Conservation (phyloP, 1,284 basidiomycete species). For the Heterobasidion parviporum region DNA sequence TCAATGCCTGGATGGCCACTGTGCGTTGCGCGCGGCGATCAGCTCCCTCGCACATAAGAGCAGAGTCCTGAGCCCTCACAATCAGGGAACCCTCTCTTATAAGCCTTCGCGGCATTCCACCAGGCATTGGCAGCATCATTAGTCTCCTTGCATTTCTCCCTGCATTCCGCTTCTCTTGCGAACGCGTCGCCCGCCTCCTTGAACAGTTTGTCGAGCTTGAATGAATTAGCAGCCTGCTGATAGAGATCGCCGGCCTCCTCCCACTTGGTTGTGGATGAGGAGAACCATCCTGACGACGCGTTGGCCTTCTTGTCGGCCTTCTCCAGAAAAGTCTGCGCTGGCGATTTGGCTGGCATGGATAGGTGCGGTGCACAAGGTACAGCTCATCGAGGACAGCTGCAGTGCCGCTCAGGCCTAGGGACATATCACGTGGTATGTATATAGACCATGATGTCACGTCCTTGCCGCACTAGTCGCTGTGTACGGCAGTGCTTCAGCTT, state of each 20-base stretch:
- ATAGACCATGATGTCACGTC: background rate
- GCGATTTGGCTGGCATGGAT: constrained; percentile 43
- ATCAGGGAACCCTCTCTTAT: constrained; percentile 81
- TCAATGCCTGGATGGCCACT: constrained; percentile 91
- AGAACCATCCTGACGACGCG: constrained; percentile 83
- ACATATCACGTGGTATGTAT: background rate
- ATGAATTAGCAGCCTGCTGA: constrained; percentile 90
- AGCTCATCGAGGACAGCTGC: constrained; percentile 1
- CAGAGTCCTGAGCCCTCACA: constrained; percentile 39
- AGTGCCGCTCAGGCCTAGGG: background rate
- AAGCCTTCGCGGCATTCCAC: constrained; percentile 95
- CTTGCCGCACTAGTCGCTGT: background rate
- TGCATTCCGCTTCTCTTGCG: constrained; percentile 85
- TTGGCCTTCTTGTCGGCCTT: constrained; percentile 91
- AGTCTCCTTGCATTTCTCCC: constrained; percentile 76
- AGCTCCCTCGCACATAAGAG: background rate
- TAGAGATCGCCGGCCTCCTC: constrained; percentile 95
- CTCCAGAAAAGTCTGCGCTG: constrained; percentile 63
- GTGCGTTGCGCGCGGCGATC: background rate
- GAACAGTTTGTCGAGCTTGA: constrained; percentile 92
- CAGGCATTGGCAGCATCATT: constrained; percentile 95
- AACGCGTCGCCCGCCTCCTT: constrained; percentile 87
- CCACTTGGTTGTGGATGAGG: constrained; percentile 70
- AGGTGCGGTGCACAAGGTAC: constrained; percentile 1
- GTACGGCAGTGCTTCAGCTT: background rate